Base-by-base conservation (phyloP, 805 yeast species). In the Candida montana region DNA sequence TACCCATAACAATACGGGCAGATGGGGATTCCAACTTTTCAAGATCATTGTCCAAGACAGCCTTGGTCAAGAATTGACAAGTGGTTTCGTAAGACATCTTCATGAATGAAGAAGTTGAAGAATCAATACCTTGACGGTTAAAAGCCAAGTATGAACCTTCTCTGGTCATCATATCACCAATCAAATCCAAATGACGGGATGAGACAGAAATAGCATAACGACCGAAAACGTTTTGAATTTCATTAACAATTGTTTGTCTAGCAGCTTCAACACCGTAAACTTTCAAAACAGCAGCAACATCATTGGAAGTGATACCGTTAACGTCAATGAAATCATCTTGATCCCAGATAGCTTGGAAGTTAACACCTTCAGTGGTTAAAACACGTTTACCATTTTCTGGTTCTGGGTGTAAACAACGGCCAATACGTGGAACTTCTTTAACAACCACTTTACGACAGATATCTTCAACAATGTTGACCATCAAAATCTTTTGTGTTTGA, bases 241-340 rank as follows among this genome's bases (percentile, higher is more conserved):
- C 99, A 57, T 87, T 83, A 24, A 89, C 98, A 69, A 93, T 86
- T 27, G 99, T 93, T 64, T 89, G 88, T 66, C 99, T 79, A 17
- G 99, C 99, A 37, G 99, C 99, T 68, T 95, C 99, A 40, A 91
- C 99, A 63, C 99, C 99, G 57, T 93, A 93, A 0, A 95, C 87
- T 51, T 72, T 76, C 56, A 95, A 72, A 3, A 93, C 96, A 15
- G 96, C 87, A 31, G 86, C 81, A 51, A 93, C 82, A 67, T 93
- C 99, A 72, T 93, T 93, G 8, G 97, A 89, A 2, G 84, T 75
- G 55, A 93, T 86, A 44, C 81, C 83, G 61, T 93, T 85, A 49
- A 91, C 95, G 56, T 90, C 84, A 52, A 93, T 77, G 65, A 93
- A 89, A 49, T 85, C 89, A 51, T 88, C 91, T 65, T 91, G 96